Base-by-base conservation (phyloP, 202 grass and related monocot species). In the Tripidium arundinaceum region DNA sequence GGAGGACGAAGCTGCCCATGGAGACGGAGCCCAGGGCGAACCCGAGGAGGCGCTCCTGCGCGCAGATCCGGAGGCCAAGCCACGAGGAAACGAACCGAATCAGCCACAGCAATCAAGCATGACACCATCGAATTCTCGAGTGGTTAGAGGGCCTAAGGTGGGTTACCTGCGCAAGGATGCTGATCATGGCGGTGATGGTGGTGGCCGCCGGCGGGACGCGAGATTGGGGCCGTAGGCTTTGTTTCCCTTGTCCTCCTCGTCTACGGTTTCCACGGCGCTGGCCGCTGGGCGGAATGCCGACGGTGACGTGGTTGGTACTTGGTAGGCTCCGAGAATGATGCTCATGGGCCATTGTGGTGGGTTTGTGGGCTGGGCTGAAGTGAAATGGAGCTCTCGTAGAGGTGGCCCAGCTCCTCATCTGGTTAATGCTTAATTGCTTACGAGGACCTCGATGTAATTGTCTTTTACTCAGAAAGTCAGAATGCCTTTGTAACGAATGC, bases 131-230 rank as follows among this genome's bases (percentile, higher is more conserved):
- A n/a, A 11, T 45, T 62, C 11, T 27, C 37, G 22, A 62, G 68
- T 11, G 2, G 3, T 78, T 22, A 8, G 22, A 7, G 55, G 49
- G 31, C 8, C 21, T 3, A 11, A 26, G 19, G 8, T 16, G 1
- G 60, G 7, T 59, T 75, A 89, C 87, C 87, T 89, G 87, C 41
- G 79, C 83, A 68, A 89, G 83, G 74, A 89, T 89, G 79, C 87
- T 89, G 83, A 86, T 86, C 87, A 89, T 89, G 50, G 87, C 68
- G 36, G 36, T 29, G 81, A 70, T 31, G 76, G 76, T 43, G 81
- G 62, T 64, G 70, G 78, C 62, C 74, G 83, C 68, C 83, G 83
- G 83, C 74, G 74, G 73, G 62, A 68, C 61, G 50, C 21, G 50
- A 86, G 74, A 46, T 79, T 79, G 49, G 72, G 4, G 14, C 50